Evolutionary conservation across 163 green algal genomes (phyloP), one percentile per base, ranked within the genome.

Genomic region (Scenedesmus sp.): DNA sequence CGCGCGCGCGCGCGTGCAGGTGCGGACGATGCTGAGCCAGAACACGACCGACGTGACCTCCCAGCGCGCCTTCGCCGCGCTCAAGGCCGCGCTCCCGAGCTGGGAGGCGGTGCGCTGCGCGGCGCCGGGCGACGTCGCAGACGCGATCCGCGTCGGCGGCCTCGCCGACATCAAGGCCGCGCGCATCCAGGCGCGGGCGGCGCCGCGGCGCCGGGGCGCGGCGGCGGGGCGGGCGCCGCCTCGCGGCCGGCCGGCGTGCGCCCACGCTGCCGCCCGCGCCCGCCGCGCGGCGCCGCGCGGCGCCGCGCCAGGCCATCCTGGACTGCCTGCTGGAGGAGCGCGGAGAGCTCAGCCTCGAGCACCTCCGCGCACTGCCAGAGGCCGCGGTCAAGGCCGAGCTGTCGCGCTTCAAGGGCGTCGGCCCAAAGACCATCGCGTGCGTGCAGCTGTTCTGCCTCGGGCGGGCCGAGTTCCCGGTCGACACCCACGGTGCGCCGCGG

Each of bases 21-120:
- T 96, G 13, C 82, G 90, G 24, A 95, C 91, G 0, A 90, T 96
- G 5, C 76, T 96, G 14, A 89, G 78, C 1, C 91, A 96, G 63
- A 96, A 96, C 83, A 95, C 91, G 11, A 95, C 91, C 6, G 91
- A 96, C 76, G 78, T 74, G 18, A 95, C 83, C 28, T 91, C 81
- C 2, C 60, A 70, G 17, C 70, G 86, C 20, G 87, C 90, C 0
- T 96, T 93, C 80, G 50, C 26, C 0, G 76, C 62, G 20, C 81
- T 94, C 3, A 91, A 92, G 60, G 39, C 64, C 28, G 93, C 91
- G 33, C 9, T 6, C 39, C 81, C 88, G 15, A 84, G 57, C 22
- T 94, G 90, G 88, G 81, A 93, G 58, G 31, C 42, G 2, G 89
- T 96, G 28, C 62, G 76, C 11, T 78, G 62, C n/a, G 90, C 89